A percentile compares a stretch with the other conserved stretches of the same genome.
These are phyloP conservation scores for Orbilia blumenaviensis DNA, from an alignment of 2,329 filamentous ascomycete genomes.

Conservation along the genomic window DNA sequence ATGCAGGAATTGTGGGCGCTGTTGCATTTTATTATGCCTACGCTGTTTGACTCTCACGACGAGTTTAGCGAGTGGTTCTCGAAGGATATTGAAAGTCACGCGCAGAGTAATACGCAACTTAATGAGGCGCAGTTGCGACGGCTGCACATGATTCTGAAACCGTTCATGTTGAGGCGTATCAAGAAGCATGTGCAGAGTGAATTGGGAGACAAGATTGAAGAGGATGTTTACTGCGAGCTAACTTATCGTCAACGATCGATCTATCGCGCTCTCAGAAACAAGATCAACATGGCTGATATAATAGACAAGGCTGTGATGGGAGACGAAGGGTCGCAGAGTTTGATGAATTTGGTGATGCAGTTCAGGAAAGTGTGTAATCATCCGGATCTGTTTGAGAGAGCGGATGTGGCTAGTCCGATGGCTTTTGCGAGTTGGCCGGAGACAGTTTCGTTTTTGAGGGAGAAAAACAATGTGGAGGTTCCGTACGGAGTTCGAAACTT, in stretches of 20 bases:
- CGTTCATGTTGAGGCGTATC: slow-evolving; percentile 98
- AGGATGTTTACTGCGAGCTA: slow-evolving; percentile 94
- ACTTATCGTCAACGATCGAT: slow-evolving; percentile 95
- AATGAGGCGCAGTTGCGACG: slow-evolving; percentile 98
- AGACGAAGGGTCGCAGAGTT: slow-evolving; percentile 89
- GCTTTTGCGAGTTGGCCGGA: slow-evolving; percentile 89
- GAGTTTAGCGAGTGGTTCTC: slow-evolving; percentile 95
- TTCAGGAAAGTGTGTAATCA: slow-evolving; percentile 99
- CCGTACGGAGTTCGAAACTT: slow-evolving; percentile 86
- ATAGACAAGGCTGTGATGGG: slow-evolving; percentile 96
- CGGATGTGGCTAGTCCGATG: slow-evolving; percentile 87
- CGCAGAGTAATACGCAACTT: slow-evolving; percentile 98
- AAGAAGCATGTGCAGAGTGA: slow-evolving; percentile 99
- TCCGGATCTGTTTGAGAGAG: slow-evolving; percentile 93
- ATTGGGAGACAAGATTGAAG: slow-evolving; percentile 96
- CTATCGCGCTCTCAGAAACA: slow-evolving; percentile 90
- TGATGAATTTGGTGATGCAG: slow-evolving; percentile 99
- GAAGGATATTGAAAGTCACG: slow-evolving; percentile 96
- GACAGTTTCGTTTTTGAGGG: slow-evolving; percentile 91
- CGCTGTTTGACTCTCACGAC: slow-evolving; percentile 91
- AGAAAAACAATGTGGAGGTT: slow-evolving; percentile 80
- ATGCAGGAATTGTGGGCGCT: slow-evolving; percentile 99
- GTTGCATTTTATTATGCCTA: slow-evolving; percentile 99
- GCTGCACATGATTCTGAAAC: slow-evolving; percentile 98
- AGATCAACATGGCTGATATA: slow-evolving; percentile 98